Evolutionary conservation across 2,329 filamentous ascomycete genomes (phyloP), one percentile per base, ranked within the genome.

Genomic region (Bisporella sp.): DNA sequence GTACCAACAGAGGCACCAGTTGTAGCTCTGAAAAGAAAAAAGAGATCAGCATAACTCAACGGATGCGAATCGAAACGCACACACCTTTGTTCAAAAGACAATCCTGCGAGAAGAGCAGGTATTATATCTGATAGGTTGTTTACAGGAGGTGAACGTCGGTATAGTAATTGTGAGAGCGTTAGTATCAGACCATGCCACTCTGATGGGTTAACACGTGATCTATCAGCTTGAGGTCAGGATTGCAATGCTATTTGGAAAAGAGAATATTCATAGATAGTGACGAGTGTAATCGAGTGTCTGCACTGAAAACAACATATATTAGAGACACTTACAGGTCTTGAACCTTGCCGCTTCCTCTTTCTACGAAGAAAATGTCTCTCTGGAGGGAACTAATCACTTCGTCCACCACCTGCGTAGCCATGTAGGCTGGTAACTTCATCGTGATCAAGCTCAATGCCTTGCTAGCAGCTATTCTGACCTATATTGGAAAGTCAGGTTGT

Each of bases 111-210:
- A 12, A 97, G 74, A 2, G 87, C 84, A 52, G 87, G 82, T 2
- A 96, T 74, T 41, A 95, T 87, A 48, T 85, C 78, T 0, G 83
- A 75, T 5, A 97, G 75, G 55, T 85, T 82, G 3, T 75, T 69
- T 0, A 81, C 76, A 0, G 89, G 86, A 5, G 90, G 85, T 0
- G 91, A 91, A 39, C 86, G 82, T 47, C 89, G 83, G 68, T 95
- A 96, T 1, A 97, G 74, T 1, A 95, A 72, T 66, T 97, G 89
- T 0, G 89, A 84, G 3, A 99, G 73, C 0, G 93, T 93, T 42
- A 99, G 75, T 61, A 90, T 91, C 37, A 96, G 69, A 0, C 93
- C 93, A 66, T 99, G 93, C 93, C 93, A 99, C 67, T 85, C 83
- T 30, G 92, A 74, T 12, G 88, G 78, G 65, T 95, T 84, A 11